Percentiles rank a stretch among this genome's conserved stretches.
Conservation (phyloP, 345 rosid species). For the Salix caprea region DNA sequence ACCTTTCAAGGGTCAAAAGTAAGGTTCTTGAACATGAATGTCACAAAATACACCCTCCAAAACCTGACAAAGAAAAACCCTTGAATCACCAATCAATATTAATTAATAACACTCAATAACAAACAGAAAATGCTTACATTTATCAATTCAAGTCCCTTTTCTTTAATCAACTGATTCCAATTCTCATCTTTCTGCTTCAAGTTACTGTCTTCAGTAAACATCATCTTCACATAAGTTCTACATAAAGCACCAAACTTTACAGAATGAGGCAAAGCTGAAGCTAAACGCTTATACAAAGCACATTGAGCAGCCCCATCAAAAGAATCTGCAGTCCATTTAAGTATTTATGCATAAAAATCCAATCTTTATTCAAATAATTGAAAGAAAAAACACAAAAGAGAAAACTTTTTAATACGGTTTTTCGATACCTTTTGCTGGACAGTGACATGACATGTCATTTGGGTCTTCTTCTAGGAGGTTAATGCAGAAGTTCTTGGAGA, state of each 20-base stretch:
- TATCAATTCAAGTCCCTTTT: slow-evolving; percentile 35
- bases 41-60: slow-evolving; percentile 31
- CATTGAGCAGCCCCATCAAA: slow-evolving; percentile 39
- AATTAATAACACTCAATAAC: neutral
- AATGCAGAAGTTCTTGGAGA: neutral
- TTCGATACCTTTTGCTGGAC: neutral
- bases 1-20: slow-evolving; percentile 47
- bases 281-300: slow-evolving; percentile 51
- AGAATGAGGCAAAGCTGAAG: slow-evolving; percentile 45
- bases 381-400: neutral
- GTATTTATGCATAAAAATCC: neutral
- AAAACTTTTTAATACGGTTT: too few species aligned
- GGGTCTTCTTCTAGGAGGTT: neutral
- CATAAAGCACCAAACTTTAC: slow-evolving; percentile 32
- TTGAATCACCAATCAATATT: neutral
- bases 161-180: slow-evolving; percentile 35
- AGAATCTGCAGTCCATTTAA: slow-evolving; percentile 22
- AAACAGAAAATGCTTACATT: slow-evolving; percentile 21
- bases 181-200: slow-evolving; percentile 34
- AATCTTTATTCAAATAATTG: too few species aligned
- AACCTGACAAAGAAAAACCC: slow-evolving; percentile 20
- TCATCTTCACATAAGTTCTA: slow-evolving; percentile 17
- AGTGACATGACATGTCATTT: neutral
- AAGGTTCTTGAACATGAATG: slow-evolving; percentile 48
- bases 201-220: slow-evolving; percentile 17